A percentile compares a stretch with the other conserved stretches of the same genome.
These are phyloP conservation scores for Stereocaulon alpinum DNA, from an alignment of 495 filamentous ascomycete species.

Conservation along the genomic window DNA sequence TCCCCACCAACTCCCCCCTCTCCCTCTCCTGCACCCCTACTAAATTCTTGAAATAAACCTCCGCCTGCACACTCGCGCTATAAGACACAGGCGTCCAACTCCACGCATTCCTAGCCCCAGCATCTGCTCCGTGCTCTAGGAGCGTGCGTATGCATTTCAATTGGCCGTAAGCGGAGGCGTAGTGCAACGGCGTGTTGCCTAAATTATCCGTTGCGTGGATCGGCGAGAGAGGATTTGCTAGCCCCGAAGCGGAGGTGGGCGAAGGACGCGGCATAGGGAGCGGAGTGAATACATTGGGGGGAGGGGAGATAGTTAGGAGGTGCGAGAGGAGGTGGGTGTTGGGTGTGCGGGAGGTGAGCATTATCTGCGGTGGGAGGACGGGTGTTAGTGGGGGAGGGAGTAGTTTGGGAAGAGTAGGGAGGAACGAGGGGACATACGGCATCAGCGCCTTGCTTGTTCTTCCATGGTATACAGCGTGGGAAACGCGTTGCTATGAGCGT, in stretches of 20 bases:
- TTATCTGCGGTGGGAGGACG: slow-evolving; percentile 13
- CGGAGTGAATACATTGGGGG: neutral
- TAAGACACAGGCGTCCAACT: slow-evolving; percentile 66
- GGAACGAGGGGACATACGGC: slow-evolving; percentile 28
- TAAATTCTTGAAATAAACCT: slow-evolving; percentile 61
- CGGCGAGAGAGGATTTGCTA: neutral
- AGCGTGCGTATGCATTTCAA: slow-evolving; percentile 62
- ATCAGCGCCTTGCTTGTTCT: slow-evolving; percentile 47
- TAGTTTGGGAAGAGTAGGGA: neutral
- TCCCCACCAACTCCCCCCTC: slow-evolving; percentile 6
- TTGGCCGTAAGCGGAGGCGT: slow-evolving; percentile 55
- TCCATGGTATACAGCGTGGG: slow-evolving; percentile 35
- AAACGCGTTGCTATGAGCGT: slow-evolving; percentile 37
- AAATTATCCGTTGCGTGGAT: slow-evolving; percentile 37
- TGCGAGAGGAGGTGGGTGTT: slow-evolving; percentile 6
- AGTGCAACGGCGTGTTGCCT: slow-evolving; percentile 72
- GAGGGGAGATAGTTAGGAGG: slow-evolving; percentile 14
- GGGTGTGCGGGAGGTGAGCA: slow-evolving; percentile 17
- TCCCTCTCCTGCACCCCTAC: slow-evolving; percentile 29
- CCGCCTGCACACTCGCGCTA: slow-evolving; percentile 60
- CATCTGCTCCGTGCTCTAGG: slow-evolving; percentile 56
- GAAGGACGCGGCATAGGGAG: slow-evolving; percentile 9
- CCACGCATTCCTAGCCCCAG: slow-evolving; percentile 53
- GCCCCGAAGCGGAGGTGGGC: neutral
- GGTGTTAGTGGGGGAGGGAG: slow-evolving; percentile 6